These are phyloP conservation scores for Exophiala lecanii-corni DNA, from an alignment of 2,329 filamentous ascomycete species.

Conservation along the genomic window DNA sequence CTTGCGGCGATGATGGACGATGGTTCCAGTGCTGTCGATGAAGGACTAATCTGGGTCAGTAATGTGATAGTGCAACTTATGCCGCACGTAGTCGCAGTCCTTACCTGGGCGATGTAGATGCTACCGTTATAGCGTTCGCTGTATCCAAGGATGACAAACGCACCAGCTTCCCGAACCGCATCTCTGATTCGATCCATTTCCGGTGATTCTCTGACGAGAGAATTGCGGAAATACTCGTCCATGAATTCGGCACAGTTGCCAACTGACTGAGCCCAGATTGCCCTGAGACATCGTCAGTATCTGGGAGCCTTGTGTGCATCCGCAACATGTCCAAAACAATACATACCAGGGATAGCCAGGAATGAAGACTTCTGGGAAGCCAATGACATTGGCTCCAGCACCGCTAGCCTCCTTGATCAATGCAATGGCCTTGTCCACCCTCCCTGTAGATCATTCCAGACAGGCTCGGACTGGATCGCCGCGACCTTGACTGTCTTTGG, in stretches of 20 bases:
- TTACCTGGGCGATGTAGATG: neutral
- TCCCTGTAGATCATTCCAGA: constrained; percentile 8
- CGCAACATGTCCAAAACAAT: neutral
- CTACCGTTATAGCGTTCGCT: neutral
- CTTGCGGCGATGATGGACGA: constrained; percentile 42
- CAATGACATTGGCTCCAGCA: constrained; percentile 49
- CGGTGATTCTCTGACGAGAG: neutral
- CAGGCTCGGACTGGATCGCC: constrained; percentile 1
- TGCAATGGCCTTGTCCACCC: constrained; percentile 50
- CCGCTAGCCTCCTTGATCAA: constrained; percentile 51
- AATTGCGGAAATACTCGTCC: neutral
- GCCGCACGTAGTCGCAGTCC: too few species aligned
- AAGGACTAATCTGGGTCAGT: too few species aligned
- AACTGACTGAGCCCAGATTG: neutral
- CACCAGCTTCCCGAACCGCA: neutral
- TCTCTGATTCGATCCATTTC: neutral
- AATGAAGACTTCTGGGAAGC: constrained; percentile 43
- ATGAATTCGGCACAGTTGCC: neutral
- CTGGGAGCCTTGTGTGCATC: too few species aligned
- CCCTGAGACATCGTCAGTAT: neutral
- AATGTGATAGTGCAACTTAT: too few species aligned
- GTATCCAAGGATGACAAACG: neutral
- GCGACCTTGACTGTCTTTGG: constrained; percentile 1
- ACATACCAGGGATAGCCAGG: constrained; percentile 1
- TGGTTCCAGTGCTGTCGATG: constrained; percentile 38